Evolutionary conservation across 164 flowering plant species (phyloP).

Genomic region (Nelumbo lutea): DNA sequence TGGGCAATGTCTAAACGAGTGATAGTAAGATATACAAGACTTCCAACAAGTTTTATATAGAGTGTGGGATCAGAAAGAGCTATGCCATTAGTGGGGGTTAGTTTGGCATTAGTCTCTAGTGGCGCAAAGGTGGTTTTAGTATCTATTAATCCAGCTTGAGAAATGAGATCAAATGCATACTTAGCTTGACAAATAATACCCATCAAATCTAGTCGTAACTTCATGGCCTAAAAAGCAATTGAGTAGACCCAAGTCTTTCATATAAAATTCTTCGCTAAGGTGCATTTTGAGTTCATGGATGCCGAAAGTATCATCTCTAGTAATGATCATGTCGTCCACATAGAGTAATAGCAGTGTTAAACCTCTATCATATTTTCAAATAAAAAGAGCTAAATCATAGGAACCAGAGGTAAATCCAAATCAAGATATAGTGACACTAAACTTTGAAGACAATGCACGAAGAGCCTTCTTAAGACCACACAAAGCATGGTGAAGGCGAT

Average conservation of each 20-base stretch:
- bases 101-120: neutral
- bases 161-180: neutral
- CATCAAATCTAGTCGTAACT: neutral
- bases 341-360: neutral
- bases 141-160: neutral
- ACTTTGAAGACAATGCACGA: neutral
- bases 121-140: neutral
- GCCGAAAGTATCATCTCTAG: neutral
- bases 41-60: neutral
- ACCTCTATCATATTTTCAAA: too few species aligned
- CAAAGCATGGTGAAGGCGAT: neutral
- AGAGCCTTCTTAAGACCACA: neutral
- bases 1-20: neutral
- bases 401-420: too few species aligned
- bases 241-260: neutral
- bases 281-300: neutral
- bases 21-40: neutral
- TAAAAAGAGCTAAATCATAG: too few species aligned
- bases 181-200: neutral
- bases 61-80: neutral
- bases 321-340: neutral
- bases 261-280: neutral
- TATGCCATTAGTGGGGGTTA: neutral
- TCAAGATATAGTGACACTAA: neutral
- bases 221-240: neutral